Percentiles rank a stretch among this genome's conserved stretches.
phyloP scores from a whole-genome alignment of 129 eudicot species.

The Ambrosia trifida region DNA sequence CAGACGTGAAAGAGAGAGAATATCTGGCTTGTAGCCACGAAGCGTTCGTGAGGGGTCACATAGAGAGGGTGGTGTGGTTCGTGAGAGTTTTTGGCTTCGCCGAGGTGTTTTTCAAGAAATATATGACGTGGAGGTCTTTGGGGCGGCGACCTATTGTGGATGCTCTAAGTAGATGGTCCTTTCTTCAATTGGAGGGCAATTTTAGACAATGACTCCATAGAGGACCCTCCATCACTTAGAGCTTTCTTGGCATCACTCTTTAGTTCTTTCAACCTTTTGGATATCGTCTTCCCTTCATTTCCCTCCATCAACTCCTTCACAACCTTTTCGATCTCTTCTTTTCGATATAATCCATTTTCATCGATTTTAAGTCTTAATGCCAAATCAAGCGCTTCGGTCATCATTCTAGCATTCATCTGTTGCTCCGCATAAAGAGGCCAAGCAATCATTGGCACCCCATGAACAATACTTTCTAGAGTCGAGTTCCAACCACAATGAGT shows the following conservation, averaged over 20 bases:
- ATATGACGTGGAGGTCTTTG: too few relatives aligned
- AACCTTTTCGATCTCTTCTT: constrained; percentile 27
- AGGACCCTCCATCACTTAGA: constrained; percentile 38
- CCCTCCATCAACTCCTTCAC: constrained; percentile 39
- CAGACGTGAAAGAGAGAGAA: too few relatives aligned
- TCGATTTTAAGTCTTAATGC: constrained; percentile 34
- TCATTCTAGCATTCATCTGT: constrained; percentile 42
- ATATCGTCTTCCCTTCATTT: constrained; percentile 35
- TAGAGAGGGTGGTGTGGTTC: too few relatives aligned
- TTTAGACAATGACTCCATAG: constrained; percentile 32
- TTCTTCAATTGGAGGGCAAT: constrained; percentile 33
- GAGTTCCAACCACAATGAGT: constrained; percentile 60
- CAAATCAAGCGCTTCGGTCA: constrained; percentile 30
- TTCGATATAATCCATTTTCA: constrained; percentile 21
- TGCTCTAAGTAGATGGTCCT: background rate
- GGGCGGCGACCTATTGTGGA: too few relatives aligned
- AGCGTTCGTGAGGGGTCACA: too few relatives aligned
- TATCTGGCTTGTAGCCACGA: too few relatives aligned
- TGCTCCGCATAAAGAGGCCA: constrained; percentile 58
- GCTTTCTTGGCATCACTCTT: constrained; percentile 32
- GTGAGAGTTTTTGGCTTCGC: too few relatives aligned
- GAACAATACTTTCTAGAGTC: constrained; percentile 42
- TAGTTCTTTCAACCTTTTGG: constrained; percentile 31
- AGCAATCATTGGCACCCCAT: constrained; percentile 49
- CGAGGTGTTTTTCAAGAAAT: too few relatives aligned